Evolutionary conservation across 2,329 filamentous ascomycete species (phyloP), one percentile per base, ranked within the genome.

Genomic region (Sclerotinia sclerotiorum): DNA sequence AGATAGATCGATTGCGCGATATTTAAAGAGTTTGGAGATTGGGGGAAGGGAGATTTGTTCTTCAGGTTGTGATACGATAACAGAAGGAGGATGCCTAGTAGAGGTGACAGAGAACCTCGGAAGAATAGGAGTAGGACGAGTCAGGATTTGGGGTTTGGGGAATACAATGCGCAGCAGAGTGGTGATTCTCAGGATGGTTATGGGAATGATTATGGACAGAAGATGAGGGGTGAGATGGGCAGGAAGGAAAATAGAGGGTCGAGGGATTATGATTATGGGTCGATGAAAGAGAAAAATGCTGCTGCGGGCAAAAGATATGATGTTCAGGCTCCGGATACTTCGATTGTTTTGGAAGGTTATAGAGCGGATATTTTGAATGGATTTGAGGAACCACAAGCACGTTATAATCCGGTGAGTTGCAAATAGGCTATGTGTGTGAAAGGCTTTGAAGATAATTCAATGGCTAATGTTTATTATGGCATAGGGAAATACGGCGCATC

Each of bases 271-370:
- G 48, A 58, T 52, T 21, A 61, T 61, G 56, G 48, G 17, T 48
- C 42, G 19, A 55, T 51, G 56, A 65, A 52, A 17, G 67, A 66
- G 49, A 48, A 48, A 54, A 58, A 19, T 21, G 29, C 24, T 17
- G 49, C 49, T 21, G 51, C 27, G 24, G 46, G 58, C 11, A 49
- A 39, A 7, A 68, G 51, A 68, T 64, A 63, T 56, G 60, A 64
- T 55, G 60, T 64, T 27, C 66, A 63, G 42, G 49, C 58, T 17
- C 60, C 66, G 32, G 51, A 64, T 64, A 39, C 54, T 46, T 69
- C 84, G 73, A 80, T 81, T 27, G 80, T 88, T 68, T 81, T 87
- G 63, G 84, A 89, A 67, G 86, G 85, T 55, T 90, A 90, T 77
- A 82, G 83, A 62, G 81, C 80, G 62, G 85, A 87, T 69, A 82